A percentile compares a stretch with the other conserved stretches of the same genome.
Evolutionary conservation across 345 rosid genomes (phyloP).

Genomic region (Acer campestre): DNA sequence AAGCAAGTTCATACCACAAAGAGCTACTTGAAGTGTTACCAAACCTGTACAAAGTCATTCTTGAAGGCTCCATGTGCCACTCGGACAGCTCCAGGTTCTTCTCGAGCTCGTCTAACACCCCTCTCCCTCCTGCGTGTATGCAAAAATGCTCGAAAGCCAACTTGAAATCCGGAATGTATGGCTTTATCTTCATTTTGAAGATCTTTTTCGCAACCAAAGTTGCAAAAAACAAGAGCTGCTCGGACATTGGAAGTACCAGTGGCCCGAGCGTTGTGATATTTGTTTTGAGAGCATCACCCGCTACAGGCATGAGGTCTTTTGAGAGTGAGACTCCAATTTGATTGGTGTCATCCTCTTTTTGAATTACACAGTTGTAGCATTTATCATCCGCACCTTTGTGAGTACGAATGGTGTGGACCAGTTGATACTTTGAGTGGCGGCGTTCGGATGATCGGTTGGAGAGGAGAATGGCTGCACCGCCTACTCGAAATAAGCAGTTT

Average conservation of each 20-base stretch:
- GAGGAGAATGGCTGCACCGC: conserved; percentile 60
- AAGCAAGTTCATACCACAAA: conserved; percentile 76
- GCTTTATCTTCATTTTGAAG: conserved; percentile 47
- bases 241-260: conserved; percentile 59
- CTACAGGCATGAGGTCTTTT: conserved; percentile 58
- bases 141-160: conserved; percentile 79
- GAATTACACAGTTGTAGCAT: conserved; percentile 50
- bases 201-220: conserved; percentile 43
- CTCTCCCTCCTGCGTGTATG: conserved; percentile 71
- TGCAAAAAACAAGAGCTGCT: conserved; percentile 49
- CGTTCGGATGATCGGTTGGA: conserved; percentile 49
- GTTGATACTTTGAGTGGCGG: conserved; percentile 48
- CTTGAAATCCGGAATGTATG: conserved; percentile 66
- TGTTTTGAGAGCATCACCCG: conserved; percentile 64
- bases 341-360: conserved; percentile 51
- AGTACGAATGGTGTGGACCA: conserved; percentile 56
- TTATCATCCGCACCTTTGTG: conserved; percentile 59
- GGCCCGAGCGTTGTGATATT: conserved; percentile 72
- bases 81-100: conserved; percentile 57
- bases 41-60: conserved; percentile 72
- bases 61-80: conserved; percentile 78
- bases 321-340: conserved; percentile 54
- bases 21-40: conserved; percentile 78
- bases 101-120: conserved; percentile 66
- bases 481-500: conserved; percentile 57